These are phyloP conservation scores for Fomitopsis pinicola DNA, from an alignment of 1,284 basidiomycete species.

Conservation along the genomic window DNA sequence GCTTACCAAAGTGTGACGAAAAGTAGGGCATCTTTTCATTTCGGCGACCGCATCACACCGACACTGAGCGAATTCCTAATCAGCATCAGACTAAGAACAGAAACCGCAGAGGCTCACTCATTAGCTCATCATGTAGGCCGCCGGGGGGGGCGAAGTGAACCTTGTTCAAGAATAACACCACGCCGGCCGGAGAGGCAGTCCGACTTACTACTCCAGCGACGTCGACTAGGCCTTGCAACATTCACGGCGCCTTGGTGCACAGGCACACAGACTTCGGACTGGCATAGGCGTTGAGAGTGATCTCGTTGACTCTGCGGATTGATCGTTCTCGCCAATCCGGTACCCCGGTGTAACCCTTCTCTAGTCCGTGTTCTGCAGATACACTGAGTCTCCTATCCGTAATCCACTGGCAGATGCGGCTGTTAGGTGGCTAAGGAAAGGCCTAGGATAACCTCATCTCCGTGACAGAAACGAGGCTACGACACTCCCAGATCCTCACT, in stretches of 20 bases:
- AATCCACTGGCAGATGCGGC: not conserved
- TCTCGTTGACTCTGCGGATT: not conserved
- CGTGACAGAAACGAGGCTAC: conserved; percentile 6
- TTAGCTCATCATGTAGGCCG: not conserved
- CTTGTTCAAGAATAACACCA: not conserved
- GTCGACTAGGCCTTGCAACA: too few species aligned
- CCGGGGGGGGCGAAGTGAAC: not conserved
- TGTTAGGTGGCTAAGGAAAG: not conserved
- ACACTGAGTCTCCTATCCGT: not conserved
- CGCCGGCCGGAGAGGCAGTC: not conserved
- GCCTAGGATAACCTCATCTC: conserved; percentile 7
- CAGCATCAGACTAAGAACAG: not conserved
- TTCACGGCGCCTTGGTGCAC: too few species aligned
- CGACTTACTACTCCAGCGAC: not conserved
- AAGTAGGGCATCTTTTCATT: not conserved
- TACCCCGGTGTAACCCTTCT: not conserved
- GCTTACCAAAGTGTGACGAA: not conserved
- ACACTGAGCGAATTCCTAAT: not conserved
- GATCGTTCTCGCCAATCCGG: not conserved
- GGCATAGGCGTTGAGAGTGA: too few species aligned
- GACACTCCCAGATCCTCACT: conserved; percentile 9
- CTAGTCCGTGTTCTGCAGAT: not conserved
- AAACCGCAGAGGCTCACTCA: not conserved
- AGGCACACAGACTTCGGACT: too few species aligned
- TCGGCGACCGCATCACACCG: not conserved